Evolutionary conservation across 75 land plant species (phyloP), one percentile per base, ranked within the genome.

Genomic region (Cryptomeria japonica): DNA sequence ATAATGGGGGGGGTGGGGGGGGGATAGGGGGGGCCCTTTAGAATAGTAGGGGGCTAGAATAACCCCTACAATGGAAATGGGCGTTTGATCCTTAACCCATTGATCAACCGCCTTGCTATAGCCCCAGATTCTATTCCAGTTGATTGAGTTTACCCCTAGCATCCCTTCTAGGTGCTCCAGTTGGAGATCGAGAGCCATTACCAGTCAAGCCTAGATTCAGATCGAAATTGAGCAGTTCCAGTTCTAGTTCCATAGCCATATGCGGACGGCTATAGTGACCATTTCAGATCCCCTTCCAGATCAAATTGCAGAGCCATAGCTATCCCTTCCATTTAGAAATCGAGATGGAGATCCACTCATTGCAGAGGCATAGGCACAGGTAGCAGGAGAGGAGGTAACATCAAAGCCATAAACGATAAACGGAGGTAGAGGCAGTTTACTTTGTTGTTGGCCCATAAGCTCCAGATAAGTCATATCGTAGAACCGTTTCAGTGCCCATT

Each of bases 81-180:
- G 46, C 4, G 46, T 44, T 44, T 44, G 46, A 44, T 44, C 46
- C 46, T 44, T 44, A 44, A 44, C 46, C 46, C 5, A 5, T 44
- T 44, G 46, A 44, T 44, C 46, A 44, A 44, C 46, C 46, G 5
- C 46, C 46, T 44, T 44, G 46, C 46, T 44, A 44, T 44, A 44
- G 49, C 49, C 49, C 49, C 49, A 47, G 3, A 3, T 47, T 7
- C 3, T 3, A 47, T 47, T 47, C 49, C 49, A 47, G 10, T 47
- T 47, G 46, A 44, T 47, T 47, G 3, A 47, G 49, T 72, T 72
- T 72, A 72, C 75, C 75, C 75, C 34, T 72, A 72, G 34, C 34
- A 72, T 72, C 75, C 75, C 75, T 72, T 72, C 75, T 72, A 72
- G 75, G 75, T 72, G 76, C 76, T 73, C 36, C 76, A 73, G 36